phyloP scores from a whole-genome alignment of 345 rosid species.

The Pistacia vera region DNA sequence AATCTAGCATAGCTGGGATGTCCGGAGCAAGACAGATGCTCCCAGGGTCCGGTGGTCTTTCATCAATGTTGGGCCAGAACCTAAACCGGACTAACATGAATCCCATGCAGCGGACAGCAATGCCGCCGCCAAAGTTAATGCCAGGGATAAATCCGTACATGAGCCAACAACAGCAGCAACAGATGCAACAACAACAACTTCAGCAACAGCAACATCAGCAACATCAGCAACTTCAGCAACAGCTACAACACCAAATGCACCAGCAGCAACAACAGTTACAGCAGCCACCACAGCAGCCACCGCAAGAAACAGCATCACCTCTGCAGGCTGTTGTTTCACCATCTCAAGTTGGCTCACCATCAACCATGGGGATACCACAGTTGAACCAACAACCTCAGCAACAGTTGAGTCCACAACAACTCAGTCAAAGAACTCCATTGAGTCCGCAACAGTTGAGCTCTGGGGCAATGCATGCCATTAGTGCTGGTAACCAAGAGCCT shows the following conservation, averaged over 20 bases:
- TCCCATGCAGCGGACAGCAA: conserved; percentile 54
- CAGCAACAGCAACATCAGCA: conserved; percentile 29
- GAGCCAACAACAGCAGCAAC: conserved; percentile 59
- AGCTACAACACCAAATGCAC: conserved; percentile 31
- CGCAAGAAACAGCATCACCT: conserved; percentile 58
- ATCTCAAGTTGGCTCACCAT: conserved; percentile 73
- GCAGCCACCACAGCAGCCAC: conserved; percentile 18
- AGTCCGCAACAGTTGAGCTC: conserved; percentile 91
- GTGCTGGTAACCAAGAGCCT: conserved; percentile 74
- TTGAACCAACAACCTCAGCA: conserved; percentile 59
- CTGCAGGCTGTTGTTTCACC: conserved; percentile 83
- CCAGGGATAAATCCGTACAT: conserved; percentile 60
- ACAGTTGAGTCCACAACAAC: conserved; percentile 53
- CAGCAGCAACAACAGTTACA: conserved; percentile 42
- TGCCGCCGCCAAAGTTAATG: conserved; percentile 78
- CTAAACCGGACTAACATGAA: conserved; percentile 62
- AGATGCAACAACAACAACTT: conserved; percentile 38
- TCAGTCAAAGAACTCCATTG: conserved; percentile 83
- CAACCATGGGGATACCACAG: conserved; percentile 68
- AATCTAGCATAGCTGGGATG: conserved; percentile 65
- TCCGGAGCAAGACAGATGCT: conserved; percentile 71
- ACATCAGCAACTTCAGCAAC: conserved; percentile 30
- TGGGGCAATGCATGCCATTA: conserved; percentile 73
- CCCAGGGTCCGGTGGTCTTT: conserved; percentile 56
- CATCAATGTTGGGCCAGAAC: conserved; percentile 62